A percentile compares a stretch with the other conserved stretches of the same genome.
Conservation (phyloP, 129 eudicot species). For the Artemisia argyi region DNA sequence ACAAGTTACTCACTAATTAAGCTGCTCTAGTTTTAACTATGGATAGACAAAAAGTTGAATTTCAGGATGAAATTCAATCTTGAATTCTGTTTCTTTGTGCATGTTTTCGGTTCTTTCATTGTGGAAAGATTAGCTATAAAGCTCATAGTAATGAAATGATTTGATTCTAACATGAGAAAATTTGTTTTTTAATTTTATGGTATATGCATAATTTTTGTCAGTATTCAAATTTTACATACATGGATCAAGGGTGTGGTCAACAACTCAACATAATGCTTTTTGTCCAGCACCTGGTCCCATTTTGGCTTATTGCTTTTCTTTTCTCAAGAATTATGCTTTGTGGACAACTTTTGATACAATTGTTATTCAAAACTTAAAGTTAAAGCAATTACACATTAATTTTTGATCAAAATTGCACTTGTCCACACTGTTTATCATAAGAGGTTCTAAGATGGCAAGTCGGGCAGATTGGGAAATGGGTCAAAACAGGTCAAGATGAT, state of each 20-base stretch:
- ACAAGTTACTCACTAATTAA: too few species aligned
- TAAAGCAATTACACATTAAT: constrained; percentile 11
- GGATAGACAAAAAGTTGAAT: background rate
- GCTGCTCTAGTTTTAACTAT: background rate
- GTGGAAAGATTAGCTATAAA: background rate
- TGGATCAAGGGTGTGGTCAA: constrained; percentile 30
- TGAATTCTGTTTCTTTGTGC: constrained; percentile 7
- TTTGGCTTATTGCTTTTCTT: constrained; percentile 21
- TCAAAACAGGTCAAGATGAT: background rate
- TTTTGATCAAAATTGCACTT: background rate
- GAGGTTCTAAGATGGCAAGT: background rate
- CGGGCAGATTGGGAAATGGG: background rate
- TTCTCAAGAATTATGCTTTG: constrained; percentile 21
- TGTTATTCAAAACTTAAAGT: constrained; percentile 25
- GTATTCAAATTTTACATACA: constrained; percentile 18
- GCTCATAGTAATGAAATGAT: constrained; percentile 13
- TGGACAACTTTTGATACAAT: constrained; percentile 22
- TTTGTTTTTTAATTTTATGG: background rate
- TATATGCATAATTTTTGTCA: constrained; percentile 18
- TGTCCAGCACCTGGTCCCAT: constrained; percentile 37
- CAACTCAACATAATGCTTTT: constrained; percentile 25
- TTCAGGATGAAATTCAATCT: background rate
- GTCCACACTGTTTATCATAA: background rate
- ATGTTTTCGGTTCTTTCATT: constrained; percentile 15
- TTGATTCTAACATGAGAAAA: constrained; percentile 4